Evolutionary conservation across 2,329 filamentous ascomycete genomes (phyloP), one percentile per base, ranked within the genome.

Genomic region (Coniochaeta ligniaria): DNA sequence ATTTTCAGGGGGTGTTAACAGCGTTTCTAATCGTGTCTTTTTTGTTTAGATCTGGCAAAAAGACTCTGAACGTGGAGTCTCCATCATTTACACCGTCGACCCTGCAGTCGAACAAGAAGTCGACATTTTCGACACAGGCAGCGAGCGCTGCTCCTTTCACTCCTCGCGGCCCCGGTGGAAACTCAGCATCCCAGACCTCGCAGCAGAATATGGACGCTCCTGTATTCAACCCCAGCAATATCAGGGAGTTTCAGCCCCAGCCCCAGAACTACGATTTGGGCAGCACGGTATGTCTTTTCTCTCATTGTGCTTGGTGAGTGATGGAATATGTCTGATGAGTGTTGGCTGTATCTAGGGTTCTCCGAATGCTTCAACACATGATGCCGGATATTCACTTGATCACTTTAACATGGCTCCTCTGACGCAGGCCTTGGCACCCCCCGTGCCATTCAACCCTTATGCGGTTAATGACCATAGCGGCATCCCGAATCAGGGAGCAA

Each of bases 21-120:
- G 31, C 54, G 28, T 38, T 67, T 57, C 71, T 74, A 66, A 73
- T 64, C 65, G 12, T 33, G 60, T 41, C 33, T 58, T 38, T 57
- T 47, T 47, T 38, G 56, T 56, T 52, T 64, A 71, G 69, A 62
- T 82, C 80, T 62, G 71, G 78, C 26, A 92, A 91, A 75, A 95
- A 92, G 74, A 81, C 89, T 31, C 82, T 99, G 66, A 99, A 96
- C 74, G 95, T 96, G 70, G 95, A 98, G 70, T 98, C 95, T 9
- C 94, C 95, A 14, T 91, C 94, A 56, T 99, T 99, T 73, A 97
- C 92, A 0, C 94, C 94, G 6, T 78, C 84, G 16, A 77, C 73
- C 61, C 66, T 61, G 61, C 66, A 81, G 50, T 75, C 77, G 1
- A 70, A 76, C 26, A 92, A 92, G 74, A 89, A 89, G 68, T 83